These are phyloP conservation scores for Ceratocystis papillata DNA, from an alignment of 2,329 filamentous ascomycete species.

Conservation along the genomic window DNA sequence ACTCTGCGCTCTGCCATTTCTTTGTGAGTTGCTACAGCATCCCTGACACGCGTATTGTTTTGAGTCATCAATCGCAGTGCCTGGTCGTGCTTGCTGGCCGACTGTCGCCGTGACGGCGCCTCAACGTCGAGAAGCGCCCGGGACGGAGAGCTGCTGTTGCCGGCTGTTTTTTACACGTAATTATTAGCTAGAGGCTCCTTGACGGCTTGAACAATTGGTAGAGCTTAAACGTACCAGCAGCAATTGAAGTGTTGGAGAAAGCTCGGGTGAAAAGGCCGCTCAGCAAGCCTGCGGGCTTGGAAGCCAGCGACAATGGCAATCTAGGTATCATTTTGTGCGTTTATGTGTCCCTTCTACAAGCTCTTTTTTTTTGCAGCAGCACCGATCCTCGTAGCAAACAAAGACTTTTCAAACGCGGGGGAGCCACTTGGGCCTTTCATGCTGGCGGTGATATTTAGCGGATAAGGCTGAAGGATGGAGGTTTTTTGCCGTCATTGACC, in stretches of 20 bases:
- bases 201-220: too few species aligned
- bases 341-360: background rate
- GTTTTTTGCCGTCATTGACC: slow-evolving; percentile 20
- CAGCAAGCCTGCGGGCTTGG: slow-evolving; percentile 17
- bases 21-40: slow-evolving; percentile 26
- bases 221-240: slow-evolving; percentile 5
- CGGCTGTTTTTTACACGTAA: background rate
- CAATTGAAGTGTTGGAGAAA: slow-evolving; percentile 14
- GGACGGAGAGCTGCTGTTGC: slow-evolving; percentile 21
- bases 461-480: background rate
- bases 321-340: slow-evolving; percentile 15
- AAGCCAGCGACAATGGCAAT: slow-evolving; percentile 14
- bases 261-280: slow-evolving; percentile 18
- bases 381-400: background rate
- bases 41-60: slow-evolving; percentile 26
- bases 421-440: background rate
- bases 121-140: slow-evolving; percentile 24
- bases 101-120: slow-evolving; percentile 26
- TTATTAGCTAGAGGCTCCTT: too few species aligned
- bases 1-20: slow-evolving; percentile 30
- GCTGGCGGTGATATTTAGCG: background rate
- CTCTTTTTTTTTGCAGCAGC: slow-evolving; percentile 1
- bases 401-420: background rate
- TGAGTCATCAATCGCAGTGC: slow-evolving; percentile 24
- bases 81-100: slow-evolving; percentile 22